A percentile compares a stretch with the other conserved stretches of the same genome.
Conservation (phyloP, 2,329 filamentous ascomycete genomes). For the Aspergillus fumigatus region DNA sequence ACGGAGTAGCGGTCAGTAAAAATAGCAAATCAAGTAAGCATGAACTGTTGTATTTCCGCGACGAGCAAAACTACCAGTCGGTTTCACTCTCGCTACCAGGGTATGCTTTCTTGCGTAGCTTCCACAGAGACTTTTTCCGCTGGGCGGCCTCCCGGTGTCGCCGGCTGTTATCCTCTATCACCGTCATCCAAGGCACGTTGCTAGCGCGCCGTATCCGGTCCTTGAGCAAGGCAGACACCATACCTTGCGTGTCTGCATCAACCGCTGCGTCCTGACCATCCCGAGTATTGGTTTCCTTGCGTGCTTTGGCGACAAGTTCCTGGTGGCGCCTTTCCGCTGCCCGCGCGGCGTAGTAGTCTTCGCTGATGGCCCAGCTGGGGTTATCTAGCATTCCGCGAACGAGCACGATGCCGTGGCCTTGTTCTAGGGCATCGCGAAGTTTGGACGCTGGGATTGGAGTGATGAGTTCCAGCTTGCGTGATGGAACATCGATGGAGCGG, state of each 20-base stretch:
- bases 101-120: slow-evolving; percentile 37
- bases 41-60: neutral
- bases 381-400: slow-evolving; percentile 45
- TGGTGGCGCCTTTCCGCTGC: slow-evolving; percentile 33
- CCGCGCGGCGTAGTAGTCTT: slow-evolving; percentile 39
- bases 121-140: slow-evolving; percentile 34
- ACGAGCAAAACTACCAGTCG: slow-evolving; percentile 22
- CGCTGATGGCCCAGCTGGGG: slow-evolving; percentile 43
- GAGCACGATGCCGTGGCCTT: slow-evolving; percentile 42
- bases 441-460: slow-evolving; percentile 42
- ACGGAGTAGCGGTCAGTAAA: neutral
- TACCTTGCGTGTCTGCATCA: slow-evolving; percentile 14
- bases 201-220: slow-evolving; percentile 34
- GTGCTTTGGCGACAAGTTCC: slow-evolving; percentile 13
- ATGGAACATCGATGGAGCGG: slow-evolving; percentile 36
- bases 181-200: slow-evolving; percentile 39
- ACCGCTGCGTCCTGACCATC: neutral
- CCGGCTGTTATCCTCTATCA: slow-evolving; percentile 31
- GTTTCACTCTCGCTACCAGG: slow-evolving; percentile 35
- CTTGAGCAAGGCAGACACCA: slow-evolving; percentile 23
- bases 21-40: neutral
- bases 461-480: slow-evolving; percentile 42
- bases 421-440: slow-evolving; percentile 28
- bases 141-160: slow-evolving; percentile 23
- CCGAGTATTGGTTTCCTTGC: slow-evolving; percentile 15